phyloP scores from a whole-genome alignment of 305 asterid species.

The Fraxinus greggii region DNA sequence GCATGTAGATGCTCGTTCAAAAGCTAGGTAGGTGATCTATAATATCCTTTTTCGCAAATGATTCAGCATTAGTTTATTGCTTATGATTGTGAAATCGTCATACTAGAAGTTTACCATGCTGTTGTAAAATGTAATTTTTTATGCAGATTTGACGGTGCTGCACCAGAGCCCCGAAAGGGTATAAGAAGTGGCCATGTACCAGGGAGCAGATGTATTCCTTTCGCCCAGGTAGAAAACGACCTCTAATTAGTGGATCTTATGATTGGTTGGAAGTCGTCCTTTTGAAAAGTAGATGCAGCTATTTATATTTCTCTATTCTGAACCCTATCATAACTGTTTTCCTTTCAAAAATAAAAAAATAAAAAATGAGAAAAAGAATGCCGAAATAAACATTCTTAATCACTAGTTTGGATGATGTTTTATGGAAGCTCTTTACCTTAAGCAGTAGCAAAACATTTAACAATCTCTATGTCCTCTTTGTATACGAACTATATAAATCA shows the following conservation, averaged over 20 bases:
- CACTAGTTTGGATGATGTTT: neutral
- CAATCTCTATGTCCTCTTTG: neutral
- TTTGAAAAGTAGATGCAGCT: neutral
- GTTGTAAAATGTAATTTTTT: neutral
- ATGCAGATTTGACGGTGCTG: slow-evolving; percentile 80
- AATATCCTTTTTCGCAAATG: neutral
- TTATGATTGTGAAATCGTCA: neutral
- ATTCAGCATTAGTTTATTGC: neutral
- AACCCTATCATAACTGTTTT: neutral
- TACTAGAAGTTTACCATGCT: neutral
- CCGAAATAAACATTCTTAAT: neutral
- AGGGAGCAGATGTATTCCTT: slow-evolving; percentile 88
- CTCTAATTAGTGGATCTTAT: neutral
- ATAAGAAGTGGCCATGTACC: slow-evolving; percentile 90
- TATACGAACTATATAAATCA: neutral
- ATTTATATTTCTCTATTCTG: neutral
- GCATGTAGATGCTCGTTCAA: slow-evolving; percentile 91
- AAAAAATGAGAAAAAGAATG: neutral
- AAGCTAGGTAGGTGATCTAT: slow-evolving; percentile 59
- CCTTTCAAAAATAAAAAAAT: neutral
- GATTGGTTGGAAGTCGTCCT: slow-evolving; percentile 3
- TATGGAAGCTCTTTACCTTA: neutral
- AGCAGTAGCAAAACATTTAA: neutral
- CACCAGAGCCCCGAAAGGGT: slow-evolving; percentile 97
- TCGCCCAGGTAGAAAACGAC: slow-evolving; percentile 57